Evolutionary conservation across 805 yeast genomes (phyloP), one percentile per base, ranked within the genome.

Genomic region (Metschnikowia amazonensis): DNA sequence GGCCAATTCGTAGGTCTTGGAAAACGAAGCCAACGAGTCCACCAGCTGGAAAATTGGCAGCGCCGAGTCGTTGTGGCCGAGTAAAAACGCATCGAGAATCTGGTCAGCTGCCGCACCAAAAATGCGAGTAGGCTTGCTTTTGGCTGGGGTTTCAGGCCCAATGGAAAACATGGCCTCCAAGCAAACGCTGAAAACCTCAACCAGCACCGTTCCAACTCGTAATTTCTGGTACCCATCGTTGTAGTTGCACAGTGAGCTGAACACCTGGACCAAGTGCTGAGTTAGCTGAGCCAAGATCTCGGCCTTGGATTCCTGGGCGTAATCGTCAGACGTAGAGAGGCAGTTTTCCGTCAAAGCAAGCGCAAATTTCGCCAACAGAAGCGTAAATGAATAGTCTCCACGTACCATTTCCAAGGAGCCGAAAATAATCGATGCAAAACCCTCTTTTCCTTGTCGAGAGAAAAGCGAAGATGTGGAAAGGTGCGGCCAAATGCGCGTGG

Each of bases 401-500:
- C 70, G 70, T 1, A 84, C 81, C 60, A 82, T 76, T 63, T 89
- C 97, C 18, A 80, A 76, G 4, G 89, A 74, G 2, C 90, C 89
- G 39, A 88, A 69, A 1, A 87, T 72, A 0, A 75, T 73, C 1
- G 78, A 63, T 1, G 82, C 79, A 38, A 80, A 64, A 0, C 94
- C 90, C 35, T 86, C 87, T 50, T 78, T 79, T 2, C 73, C 74
- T 45, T 77, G 73, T 40, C 74, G 72, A 11, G 84, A 82, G 1
- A 89, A 67, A 24, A 89, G 66, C 16, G 79, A 75, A 0, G 95
- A 84, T 42, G 80, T 79, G 18, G 80, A 75, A 11, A 92, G 63
- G 57, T 84, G 84, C 0, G 89, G 76, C 96, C 97, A 90, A 3
- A 89, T 84, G 45, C 88, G 71, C 48, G 76, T 74, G 0, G 95